phyloP scores from a whole-genome alignment of 176 grass and related monocot species.

The Poa annua region DNA sequence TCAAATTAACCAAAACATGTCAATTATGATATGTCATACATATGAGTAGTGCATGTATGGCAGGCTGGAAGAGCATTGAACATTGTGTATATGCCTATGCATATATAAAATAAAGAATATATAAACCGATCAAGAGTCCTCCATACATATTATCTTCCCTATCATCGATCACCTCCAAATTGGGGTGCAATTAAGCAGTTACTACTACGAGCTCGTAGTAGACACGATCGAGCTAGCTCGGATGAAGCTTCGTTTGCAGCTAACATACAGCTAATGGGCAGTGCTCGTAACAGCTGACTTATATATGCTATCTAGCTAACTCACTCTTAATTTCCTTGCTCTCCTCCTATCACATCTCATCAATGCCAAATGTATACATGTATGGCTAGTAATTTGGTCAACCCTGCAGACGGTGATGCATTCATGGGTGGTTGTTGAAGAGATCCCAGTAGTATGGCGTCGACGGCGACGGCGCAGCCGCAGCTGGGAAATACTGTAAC shows the following conservation, averaged over 20 bases:
- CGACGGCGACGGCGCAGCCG: conserved; percentile 31
- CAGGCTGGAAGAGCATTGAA: neutral
- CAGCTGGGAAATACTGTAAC: conserved; percentile 1
- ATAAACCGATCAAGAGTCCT: neutral
- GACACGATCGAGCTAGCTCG: neutral
- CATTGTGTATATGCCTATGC: neutral
- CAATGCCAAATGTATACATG: neutral
- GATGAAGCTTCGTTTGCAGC: conserved; percentile 21
- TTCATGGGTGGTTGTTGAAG: conserved; percentile 43
- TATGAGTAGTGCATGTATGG: neutral
- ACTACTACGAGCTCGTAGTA: neutral
- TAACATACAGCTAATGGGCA: neutral
- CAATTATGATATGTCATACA: too few species aligned
- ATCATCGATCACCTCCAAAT: conserved; percentile 34
- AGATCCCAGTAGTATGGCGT: conserved; percentile 52
- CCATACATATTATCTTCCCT: neutral
- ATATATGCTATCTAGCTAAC: neutral
- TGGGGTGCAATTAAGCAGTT: neutral
- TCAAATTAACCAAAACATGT: too few species aligned
- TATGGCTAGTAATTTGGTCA: neutral
- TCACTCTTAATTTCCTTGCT: neutral
- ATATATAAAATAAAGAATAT: conserved; percentile 20
- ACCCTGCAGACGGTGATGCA: conserved; percentile 6
- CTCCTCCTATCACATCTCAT: neutral
- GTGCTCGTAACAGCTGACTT: conserved; percentile 1